Percentiles rank a stretch among this genome's conserved stretches.
Evolutionary conservation across 2,329 filamentous ascomycete genomes (phyloP).

Genomic region (Botrytis medusae): DNA sequence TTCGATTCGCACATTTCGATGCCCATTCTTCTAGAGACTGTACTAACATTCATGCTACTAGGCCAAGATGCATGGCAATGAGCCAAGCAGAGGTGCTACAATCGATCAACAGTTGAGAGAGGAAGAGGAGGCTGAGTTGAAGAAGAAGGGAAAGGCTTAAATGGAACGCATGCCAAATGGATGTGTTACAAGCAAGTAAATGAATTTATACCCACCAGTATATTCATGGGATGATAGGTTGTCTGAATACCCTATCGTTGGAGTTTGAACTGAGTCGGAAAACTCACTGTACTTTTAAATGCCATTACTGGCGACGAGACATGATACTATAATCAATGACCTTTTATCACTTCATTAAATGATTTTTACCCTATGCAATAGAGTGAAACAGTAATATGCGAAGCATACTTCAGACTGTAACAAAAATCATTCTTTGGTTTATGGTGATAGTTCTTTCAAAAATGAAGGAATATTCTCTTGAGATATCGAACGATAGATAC

Average conservation of each 20-base stretch:
- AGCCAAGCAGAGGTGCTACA: conserved; percentile 70
- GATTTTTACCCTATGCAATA: no score
- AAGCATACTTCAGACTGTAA: neutral
- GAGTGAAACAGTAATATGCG: no score
- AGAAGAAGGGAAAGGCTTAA: conserved; percentile 55
- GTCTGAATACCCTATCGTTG: neutral
- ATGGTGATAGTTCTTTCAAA: neutral
- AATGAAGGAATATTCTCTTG: neutral
- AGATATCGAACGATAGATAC: neutral
- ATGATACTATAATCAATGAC: conserved; percentile 15
- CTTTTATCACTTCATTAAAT: conserved; percentile 6
- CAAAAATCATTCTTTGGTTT: neutral
- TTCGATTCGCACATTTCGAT: neutral
- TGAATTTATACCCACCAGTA: neutral
- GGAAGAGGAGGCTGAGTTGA: conserved; percentile 65
- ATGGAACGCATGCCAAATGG: neutral
- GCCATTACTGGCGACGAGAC: neutral
- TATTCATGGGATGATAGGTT: conserved; percentile 10
- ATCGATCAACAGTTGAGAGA: conserved; percentile 67
- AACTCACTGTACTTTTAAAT: conserved; percentile 16
- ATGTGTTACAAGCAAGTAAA: conserved; percentile 8
- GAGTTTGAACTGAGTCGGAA: neutral
- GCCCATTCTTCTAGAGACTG: neutral
- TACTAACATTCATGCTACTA: conserved; percentile 24
- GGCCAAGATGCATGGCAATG: conserved; percentile 69